Evolutionary conservation across 257 asterid genomes (phyloP).

Genomic region (Cordia subcordata): DNA sequence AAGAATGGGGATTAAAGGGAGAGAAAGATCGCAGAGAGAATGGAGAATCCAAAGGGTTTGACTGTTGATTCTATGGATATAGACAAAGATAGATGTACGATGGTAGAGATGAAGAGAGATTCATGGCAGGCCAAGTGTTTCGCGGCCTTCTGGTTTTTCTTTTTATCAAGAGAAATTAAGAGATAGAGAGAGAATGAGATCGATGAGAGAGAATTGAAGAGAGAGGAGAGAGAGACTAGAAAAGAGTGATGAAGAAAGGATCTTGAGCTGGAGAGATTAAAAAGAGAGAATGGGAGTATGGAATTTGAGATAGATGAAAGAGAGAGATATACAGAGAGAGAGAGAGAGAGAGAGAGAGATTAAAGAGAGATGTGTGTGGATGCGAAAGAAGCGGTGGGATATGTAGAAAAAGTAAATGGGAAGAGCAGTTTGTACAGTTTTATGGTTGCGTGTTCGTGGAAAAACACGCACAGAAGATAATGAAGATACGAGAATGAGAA

Average conservation of each 20-base stretch:
- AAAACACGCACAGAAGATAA: too few species aligned
- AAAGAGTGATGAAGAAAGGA: too few species aligned
- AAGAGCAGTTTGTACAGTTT: too few species aligned
- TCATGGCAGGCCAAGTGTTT: slow-evolving; percentile 8
- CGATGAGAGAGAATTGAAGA: too few species aligned
- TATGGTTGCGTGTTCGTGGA: too few species aligned
- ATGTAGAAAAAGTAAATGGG: not conserved
- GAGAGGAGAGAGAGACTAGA: not conserved
- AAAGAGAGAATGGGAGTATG: not conserved
- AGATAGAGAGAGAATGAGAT: too few species aligned
- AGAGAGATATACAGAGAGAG: slow-evolving; percentile 5
- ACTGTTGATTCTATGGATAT: too few species aligned
- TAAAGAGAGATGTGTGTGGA: not conserved
- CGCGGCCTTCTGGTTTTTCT: not conserved
- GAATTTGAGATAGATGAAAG: not conserved
- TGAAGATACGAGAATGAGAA: too few species aligned
- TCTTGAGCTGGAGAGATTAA: too few species aligned
- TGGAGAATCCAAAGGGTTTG: not conserved
- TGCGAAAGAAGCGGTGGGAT: not conserved
- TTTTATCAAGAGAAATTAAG: too few species aligned
- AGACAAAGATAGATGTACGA: not conserved
- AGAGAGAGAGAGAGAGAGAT: slow-evolving; percentile 6
- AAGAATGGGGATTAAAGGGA: slow-evolving; percentile 6
- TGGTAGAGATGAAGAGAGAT: slow-evolving; percentile 1
- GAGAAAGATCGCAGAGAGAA: not conserved